Evolutionary conservation across 129 eudicot genomes (phyloP), one percentile per base, ranked within the genome.

Genomic region (Ambrosia trifida): DNA sequence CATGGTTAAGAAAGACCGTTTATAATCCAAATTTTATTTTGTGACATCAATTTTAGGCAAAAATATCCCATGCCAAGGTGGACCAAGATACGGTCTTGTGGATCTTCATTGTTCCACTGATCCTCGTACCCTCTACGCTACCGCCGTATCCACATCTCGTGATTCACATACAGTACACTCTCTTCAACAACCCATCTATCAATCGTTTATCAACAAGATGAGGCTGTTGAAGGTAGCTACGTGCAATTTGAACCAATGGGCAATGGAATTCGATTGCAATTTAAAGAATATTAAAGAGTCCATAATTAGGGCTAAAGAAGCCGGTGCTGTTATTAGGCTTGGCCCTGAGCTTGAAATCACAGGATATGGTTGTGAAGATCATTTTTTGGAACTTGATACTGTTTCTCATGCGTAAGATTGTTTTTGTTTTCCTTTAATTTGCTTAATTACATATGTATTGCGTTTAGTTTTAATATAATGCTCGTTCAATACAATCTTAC

Each of bases 261-360:
- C 98, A 4, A 87, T 94, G 98, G 96, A 89, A 70, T 94, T 94
- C 74, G 96, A 94, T 61, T 83, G 86, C 83, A 94, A 94, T 77
- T 51, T 87, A 76, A 94, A 82, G 12, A 94, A 94, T 41, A 89
- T 94, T 1, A 89, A 94, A 70, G 89, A 94, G 49, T 94, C 98
- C 0, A 89, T 94, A 16, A n/a, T 76, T 62, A 82, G 73, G 81
- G 92, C 98, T 72, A 94, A 87, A 70, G 65, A 80, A 61, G 88
- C 90, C 4, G 95, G 98, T 2, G 95, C 98, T 52, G 90, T 83
- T 2, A 84, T 94, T 76, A 84, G 98, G 79, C 92, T 89, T 51
- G 98, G 98, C 11, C 96, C 98, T 0, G 98, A 94, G 79, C 98
- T 94, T 36, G 98, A 94, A 84, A 94, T 94, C 75, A 89, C 96